These are phyloP conservation scores for Puccinia novopanici DNA, from an alignment of 1,284 basidiomycete species.

Conservation along the genomic window DNA sequence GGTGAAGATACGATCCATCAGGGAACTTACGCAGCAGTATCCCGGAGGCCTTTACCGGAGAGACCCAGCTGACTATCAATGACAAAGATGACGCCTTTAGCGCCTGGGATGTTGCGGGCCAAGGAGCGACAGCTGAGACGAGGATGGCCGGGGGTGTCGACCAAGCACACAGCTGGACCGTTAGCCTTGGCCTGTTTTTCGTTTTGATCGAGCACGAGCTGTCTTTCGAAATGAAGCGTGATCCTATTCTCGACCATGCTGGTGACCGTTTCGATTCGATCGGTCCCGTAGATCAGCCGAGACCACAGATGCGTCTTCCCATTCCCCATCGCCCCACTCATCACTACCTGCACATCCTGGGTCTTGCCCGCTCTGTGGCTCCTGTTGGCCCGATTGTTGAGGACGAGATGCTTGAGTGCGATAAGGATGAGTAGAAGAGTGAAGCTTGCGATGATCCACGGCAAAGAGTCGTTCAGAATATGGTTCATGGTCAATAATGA, in stretches of 20 bases:
- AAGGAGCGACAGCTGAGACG: conserved; percentile 37
- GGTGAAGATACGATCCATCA: too few relatives aligned
- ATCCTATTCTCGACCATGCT: conserved; percentile 47
- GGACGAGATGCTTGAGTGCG: background rate
- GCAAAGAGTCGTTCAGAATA: background rate
- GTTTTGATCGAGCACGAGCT: background rate
- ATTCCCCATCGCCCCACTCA: conserved; percentile 39
- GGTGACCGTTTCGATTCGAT: conserved; percentile 36
- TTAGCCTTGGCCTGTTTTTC: background rate
- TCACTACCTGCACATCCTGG: conserved; percentile 26
- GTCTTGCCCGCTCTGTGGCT: background rate
- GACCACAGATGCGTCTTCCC: conserved; percentile 48
- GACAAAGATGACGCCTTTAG: conserved; percentile 39
- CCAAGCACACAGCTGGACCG: background rate
- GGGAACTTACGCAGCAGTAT: conserved; percentile 36
- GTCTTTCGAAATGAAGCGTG: conserved; percentile 4
- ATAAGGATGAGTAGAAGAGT: background rate
- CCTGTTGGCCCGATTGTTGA: background rate
- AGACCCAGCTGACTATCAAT: conserved; percentile 49
- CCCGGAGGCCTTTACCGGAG: conserved; percentile 41
- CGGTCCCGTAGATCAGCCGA: conserved; percentile 39
- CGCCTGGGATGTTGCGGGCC: conserved; percentile 14
- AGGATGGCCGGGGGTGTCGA: conserved; percentile 50
- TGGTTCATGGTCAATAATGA: background rate
- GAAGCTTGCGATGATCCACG: conserved; percentile 12